These are phyloP conservation scores for Annulohypoxylon truncatum DNA, from an alignment of 2,329 filamentous ascomycete species.

Conservation along the genomic window DNA sequence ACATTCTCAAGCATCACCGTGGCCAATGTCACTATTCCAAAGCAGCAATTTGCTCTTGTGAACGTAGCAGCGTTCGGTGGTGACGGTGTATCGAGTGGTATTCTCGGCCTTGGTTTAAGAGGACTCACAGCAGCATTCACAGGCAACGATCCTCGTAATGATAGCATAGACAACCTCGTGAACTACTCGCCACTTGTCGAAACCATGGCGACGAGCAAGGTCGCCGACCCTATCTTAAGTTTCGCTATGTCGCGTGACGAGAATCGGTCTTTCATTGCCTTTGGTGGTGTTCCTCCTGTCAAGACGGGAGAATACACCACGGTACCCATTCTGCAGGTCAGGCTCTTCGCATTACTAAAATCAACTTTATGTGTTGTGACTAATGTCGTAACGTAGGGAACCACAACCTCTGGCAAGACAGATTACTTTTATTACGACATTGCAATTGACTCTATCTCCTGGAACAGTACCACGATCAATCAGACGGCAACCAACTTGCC, in stretches of 20 bases:
- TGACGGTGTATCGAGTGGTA: slow-evolving; percentile 49
- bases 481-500: slow-evolving; percentile 39
- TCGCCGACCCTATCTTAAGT: slow-evolving; percentile 46
- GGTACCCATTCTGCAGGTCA: slow-evolving; percentile 46
- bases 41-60: slow-evolving; percentile 50
- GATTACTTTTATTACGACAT: slow-evolving; percentile 50
- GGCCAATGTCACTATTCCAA: slow-evolving; percentile 45
- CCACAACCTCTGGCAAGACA: slow-evolving; percentile 28
- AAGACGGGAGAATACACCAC: slow-evolving; percentile 46
- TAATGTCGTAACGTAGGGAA: slow-evolving; percentile 11
- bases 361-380: neutral
- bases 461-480: slow-evolving; percentile 40
- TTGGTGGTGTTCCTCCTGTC: slow-evolving; percentile 51
- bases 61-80: slow-evolving; percentile 48
- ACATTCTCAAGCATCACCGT: slow-evolving; percentile 44
- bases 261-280: slow-evolving; percentile 48
- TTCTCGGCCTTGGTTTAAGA: slow-evolving; percentile 50
- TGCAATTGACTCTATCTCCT: slow-evolving; percentile 37
- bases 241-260: slow-evolving; percentile 51
- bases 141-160: slow-evolving; percentile 37
- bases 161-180: slow-evolving; percentile 40
- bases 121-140: slow-evolving; percentile 47
- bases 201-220: slow-evolving; percentile 43
- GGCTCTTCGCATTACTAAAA: neutral
- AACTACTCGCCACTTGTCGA: slow-evolving; percentile 48